phyloP scores from a whole-genome alignment of 495 filamentous ascomycete species.

The Amphirosellinia nigrospora region DNA sequence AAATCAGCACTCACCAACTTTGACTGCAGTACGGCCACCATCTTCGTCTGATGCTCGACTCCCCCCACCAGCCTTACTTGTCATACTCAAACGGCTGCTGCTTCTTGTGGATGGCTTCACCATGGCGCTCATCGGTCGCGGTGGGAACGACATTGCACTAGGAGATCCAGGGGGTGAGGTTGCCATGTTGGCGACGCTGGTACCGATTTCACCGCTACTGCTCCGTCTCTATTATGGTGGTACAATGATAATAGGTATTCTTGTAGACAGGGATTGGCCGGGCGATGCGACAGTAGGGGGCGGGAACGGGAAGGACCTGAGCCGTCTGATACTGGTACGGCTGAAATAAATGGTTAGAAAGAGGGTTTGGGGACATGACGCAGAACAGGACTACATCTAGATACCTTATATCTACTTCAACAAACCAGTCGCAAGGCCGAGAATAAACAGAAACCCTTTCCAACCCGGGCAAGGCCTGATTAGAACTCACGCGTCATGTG shows the following conservation, averaged over 20 bases:
- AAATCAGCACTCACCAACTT: conserved; percentile 84
- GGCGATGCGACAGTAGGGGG: conserved; percentile 15
- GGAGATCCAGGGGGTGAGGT: conserved; percentile 63
- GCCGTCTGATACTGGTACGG: conserved; percentile 18
- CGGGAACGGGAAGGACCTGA: conserved; percentile 16
- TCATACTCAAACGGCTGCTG: conserved; percentile 88
- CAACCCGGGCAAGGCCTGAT: conserved; percentile 21
- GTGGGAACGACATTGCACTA: conserved; percentile 46
- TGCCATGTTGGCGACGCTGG: conserved; percentile 51
- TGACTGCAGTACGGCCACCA: conserved; percentile 86
- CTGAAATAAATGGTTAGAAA: conserved; percentile 21
- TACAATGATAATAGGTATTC: neutral
- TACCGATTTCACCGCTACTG: conserved; percentile 14
- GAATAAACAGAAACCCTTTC: conserved; percentile 14
- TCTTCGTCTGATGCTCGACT: conserved; percentile 95
- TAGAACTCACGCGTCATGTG: conserved; percentile 27
- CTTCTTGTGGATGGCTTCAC: conserved; percentile 78
- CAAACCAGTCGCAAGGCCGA: conserved; percentile 8
- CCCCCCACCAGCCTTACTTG: conserved; percentile 76
- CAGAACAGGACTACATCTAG: conserved; percentile 7
- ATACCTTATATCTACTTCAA: conserved; percentile 21
- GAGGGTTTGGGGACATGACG: neutral
- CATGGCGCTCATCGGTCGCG: conserved; percentile 85
- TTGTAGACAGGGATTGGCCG: neutral
- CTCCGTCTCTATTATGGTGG: conserved; percentile 7